phyloP scores from a whole-genome alignment of 2,329 filamentous ascomycete species.

The Ascochyta rabiei region DNA sequence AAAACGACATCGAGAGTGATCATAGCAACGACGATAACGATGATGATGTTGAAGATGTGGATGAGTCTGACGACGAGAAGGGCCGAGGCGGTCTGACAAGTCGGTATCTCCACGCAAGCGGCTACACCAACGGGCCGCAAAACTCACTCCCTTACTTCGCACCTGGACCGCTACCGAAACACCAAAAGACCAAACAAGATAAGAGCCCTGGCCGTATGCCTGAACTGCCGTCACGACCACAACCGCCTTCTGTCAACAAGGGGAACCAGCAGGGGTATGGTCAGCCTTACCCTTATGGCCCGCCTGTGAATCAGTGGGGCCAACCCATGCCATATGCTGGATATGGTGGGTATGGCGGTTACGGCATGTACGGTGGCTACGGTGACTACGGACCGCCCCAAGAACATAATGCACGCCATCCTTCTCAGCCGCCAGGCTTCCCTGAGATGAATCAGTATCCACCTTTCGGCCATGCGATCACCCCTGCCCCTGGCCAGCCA shows the following conservation, averaged over 20 bases:
- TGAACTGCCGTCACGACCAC: background rate
- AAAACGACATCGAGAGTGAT: background rate
- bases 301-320: conserved; percentile 9
- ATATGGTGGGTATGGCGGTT: conserved; percentile 2
- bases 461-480: conserved; percentile 1
- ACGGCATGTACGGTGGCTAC: conserved; percentile 7
- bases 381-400: background rate
- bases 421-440: conserved; percentile 1
- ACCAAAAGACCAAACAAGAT: conserved; percentile 8
- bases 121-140: conserved; percentile 14
- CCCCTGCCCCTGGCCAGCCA: conserved; percentile 1
- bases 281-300: background rate
- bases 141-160: background rate
- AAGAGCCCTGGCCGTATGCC: background rate
- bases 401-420: background rate
- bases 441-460: conserved; percentile 4
- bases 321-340: conserved; percentile 10
- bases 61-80: conserved; percentile 8
- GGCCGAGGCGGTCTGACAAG: conserved; percentile 8
- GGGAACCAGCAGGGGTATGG: conserved; percentile 2
- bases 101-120: conserved; percentile 10
- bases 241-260: background rate
- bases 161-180: background rate
- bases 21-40: conserved; percentile 3
- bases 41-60: conserved; percentile 5